Evolutionary conservation across 148 eudicot genomes (phyloP).

Genomic region (Silene conica): DNA sequence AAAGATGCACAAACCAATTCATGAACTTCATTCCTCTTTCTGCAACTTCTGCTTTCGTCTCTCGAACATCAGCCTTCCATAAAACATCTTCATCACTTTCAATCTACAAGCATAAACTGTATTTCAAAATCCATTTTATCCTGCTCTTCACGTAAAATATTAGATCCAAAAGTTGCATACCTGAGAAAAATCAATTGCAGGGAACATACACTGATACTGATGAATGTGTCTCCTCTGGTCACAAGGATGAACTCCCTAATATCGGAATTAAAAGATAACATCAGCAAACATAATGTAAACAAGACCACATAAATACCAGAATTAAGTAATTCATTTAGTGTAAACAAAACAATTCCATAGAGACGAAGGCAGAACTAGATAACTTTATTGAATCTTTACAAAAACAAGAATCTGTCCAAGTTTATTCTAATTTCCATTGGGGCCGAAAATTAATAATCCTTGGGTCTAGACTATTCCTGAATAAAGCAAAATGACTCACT

Average conservation of each 20-base stretch:
- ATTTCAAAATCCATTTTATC: background rate
- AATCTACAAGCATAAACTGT: slow-evolving; percentile 42
- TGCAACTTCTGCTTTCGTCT: slow-evolving; percentile 79
- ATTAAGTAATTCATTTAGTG: background rate
- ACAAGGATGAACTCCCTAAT: slow-evolving; percentile 95
- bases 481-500: background rate
- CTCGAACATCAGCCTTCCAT: slow-evolving; percentile 83
- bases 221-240: slow-evolving; percentile 76
- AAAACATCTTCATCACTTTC: slow-evolving; percentile 77
- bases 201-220: slow-evolving; percentile 73
- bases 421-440: background rate
- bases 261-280: slow-evolving; percentile 24
- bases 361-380: too few relatives aligned
- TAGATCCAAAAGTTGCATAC: slow-evolving; percentile 33
- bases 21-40: slow-evolving; percentile 74
- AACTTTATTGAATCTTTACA: too few relatives aligned
- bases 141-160: background rate
- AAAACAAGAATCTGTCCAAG: background rate
- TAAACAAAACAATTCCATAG: background rate
- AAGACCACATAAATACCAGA: background rate
- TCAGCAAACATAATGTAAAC: background rate
- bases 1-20: slow-evolving; percentile 52
- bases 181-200: slow-evolving; percentile 85
- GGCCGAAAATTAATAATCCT: background rate
- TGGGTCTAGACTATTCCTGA: background rate